Percentiles rank a stretch among this genome's conserved stretches.
These are phyloP conservation scores for Pezicula radicicola DNA, from an alignment of 2,329 filamentous ascomycete genomes.

Conservation along the genomic window DNA sequence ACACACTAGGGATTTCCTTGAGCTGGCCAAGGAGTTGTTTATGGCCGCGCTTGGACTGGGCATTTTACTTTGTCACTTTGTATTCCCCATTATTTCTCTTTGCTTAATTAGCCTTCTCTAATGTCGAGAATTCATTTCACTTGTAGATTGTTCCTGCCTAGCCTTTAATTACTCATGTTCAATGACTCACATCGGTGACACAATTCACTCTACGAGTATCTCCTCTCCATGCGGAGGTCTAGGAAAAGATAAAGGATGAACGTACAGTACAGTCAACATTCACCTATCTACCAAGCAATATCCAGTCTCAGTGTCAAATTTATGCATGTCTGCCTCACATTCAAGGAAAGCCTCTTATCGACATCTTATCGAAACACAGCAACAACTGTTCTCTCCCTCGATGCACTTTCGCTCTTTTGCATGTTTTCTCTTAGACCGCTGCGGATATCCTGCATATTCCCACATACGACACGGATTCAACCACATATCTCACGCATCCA, in stretches of 20 bases:
- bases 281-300: too few relatives aligned
- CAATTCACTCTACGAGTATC: too few relatives aligned
- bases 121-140: constrained; percentile 28
- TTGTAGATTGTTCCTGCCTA: constrained; percentile 15
- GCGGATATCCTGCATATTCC: background rate
- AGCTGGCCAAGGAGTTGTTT: constrained; percentile 24
- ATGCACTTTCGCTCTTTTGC: background rate
- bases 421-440: constrained; percentile 17
- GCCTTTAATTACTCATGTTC: background rate
- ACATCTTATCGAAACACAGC: background rate
- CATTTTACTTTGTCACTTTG: constrained; percentile 25
- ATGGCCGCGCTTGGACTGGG: constrained; percentile 21
- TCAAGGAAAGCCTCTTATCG: background rate
- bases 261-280: too few relatives aligned
- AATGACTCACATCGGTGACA: too few relatives aligned
- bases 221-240: too few relatives aligned
- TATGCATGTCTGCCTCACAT: too few relatives aligned
- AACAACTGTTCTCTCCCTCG: background rate
- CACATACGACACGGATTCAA: constrained; percentile 12
- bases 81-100: constrained; percentile 28
- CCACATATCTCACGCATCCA: constrained; percentile 12
- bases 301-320: too few relatives aligned
- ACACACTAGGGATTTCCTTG: constrained; percentile 26
- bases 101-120: constrained; percentile 34
- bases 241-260: too few relatives aligned